These are phyloP conservation scores for Xylaria sp. DNA, from an alignment of 2,329 filamentous ascomycete species.

Conservation along the genomic window DNA sequence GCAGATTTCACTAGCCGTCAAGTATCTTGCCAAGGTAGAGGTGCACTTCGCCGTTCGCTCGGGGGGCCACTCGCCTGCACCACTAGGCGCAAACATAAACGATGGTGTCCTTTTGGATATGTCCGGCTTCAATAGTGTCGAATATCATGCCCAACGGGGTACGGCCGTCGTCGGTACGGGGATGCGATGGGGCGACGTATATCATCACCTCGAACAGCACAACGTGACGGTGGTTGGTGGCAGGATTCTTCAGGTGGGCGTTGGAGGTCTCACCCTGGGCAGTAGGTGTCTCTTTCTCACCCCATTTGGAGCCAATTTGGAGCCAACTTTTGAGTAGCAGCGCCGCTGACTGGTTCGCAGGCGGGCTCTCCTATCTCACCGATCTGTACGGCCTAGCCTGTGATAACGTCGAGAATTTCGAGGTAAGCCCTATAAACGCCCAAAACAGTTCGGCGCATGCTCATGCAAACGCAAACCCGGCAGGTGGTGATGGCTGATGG, in stretches of 20 bases:
- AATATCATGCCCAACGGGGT: slow-evolving; percentile 29
- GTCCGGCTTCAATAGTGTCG: slow-evolving; percentile 30
- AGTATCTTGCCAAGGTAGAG: slow-evolving; percentile 21
- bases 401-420: slow-evolving; percentile 37
- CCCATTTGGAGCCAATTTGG: too few relatives aligned
- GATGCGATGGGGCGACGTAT: slow-evolving; percentile 35
- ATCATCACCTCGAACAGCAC: slow-evolving; percentile 32
- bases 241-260: slow-evolving; percentile 35
- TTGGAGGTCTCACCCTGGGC: slow-evolving; percentile 36
- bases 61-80: slow-evolving; percentile 34
- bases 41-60: slow-evolving; percentile 35
- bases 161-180: slow-evolving; percentile 34
- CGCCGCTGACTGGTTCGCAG: slow-evolving; percentile 23
- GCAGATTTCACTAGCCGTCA: slow-evolving; percentile 30
- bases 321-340: not conserved
- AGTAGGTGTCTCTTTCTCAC: slow-evolving; percentile 21
- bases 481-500: slow-evolving; percentile 43
- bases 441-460: not conserved
- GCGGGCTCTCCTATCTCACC: slow-evolving; percentile 35
- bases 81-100: slow-evolving; percentile 34
- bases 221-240: slow-evolving; percentile 38
- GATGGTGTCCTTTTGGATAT: slow-evolving; percentile 35
- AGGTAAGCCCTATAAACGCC: slow-evolving; percentile 24
- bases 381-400: slow-evolving; percentile 35
- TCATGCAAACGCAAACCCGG: slow-evolving; percentile 12